Evolutionary conservation across 2,329 filamentous ascomycete genomes (phyloP), one percentile per base, ranked within the genome.

Genomic region (Juglanconis juglandina): DNA sequence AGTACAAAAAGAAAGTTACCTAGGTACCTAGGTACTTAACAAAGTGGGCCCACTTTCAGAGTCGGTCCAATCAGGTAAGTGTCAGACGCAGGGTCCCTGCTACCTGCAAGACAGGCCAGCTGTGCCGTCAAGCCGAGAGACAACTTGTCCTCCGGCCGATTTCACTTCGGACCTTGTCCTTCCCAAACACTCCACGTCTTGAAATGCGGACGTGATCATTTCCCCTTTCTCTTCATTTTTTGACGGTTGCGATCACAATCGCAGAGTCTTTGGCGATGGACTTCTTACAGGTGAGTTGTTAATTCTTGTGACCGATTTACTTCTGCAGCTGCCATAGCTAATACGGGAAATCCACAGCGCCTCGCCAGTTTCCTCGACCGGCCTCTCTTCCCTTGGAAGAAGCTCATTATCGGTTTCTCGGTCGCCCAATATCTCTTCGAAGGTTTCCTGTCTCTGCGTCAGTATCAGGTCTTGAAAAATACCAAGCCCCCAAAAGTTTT

Each of bases 361-460:
- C 87, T 98, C 68, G 91, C 92, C 72, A 86, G 86, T 75, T 87
- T 90, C 76, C 88, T 98, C 70, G 95, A 99, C 80, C 87, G 91
- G 71, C 93, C 94, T 61, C 81, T 91, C 71, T 96, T 98, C 79
- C 94, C 95, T 58, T 99, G 95, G 95, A 99, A 97, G 86, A 90
- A 87, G 74, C 87, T 99, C 69, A 93, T 99, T 70, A 85, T 98
- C 68, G 91, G 92, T 70, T 99, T 99, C 79, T 96, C 92, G 35
- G 75, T 98, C 69, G 92, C 90, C 63, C 92, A 99, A 73, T 98
- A 91, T 75, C 78, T 92, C 58, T 88, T 99, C 71, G 95, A 99
- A 75, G 87, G 91, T 49, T 91, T 94, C 77, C 87, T 99, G 56
- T 92, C 92, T 33, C 80, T 91, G 67, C 91, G 95, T 60, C 95